These are phyloP conservation scores for Porphyra umbilicalis DNA, from an alignment of 31 red algal species.

Conservation along the genomic window DNA sequence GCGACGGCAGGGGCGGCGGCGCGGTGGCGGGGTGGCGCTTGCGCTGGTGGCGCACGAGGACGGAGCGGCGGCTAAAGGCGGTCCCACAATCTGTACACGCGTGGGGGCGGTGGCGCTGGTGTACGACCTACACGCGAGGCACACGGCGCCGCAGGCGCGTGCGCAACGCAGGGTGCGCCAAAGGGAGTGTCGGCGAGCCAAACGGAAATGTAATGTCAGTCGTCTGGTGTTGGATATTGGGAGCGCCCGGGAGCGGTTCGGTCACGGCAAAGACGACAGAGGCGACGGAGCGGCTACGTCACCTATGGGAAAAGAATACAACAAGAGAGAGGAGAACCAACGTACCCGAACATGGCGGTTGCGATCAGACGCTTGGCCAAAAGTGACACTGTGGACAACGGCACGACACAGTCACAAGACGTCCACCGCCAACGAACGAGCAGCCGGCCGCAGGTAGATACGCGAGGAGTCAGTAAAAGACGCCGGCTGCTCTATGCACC, in stretches of 20 bases:
- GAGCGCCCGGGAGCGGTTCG: too few relatives aligned
- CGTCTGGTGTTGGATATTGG: too few relatives aligned
- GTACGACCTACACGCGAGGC: too few relatives aligned
- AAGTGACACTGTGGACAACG: background rate
- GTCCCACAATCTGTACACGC: background rate
- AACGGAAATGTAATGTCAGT: too few relatives aligned
- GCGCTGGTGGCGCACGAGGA: background rate
- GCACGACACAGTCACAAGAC: background rate
- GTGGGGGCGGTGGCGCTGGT: background rate
- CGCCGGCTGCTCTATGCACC: background rate
- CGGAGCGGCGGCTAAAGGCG: background rate
- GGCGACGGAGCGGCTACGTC: too few relatives aligned
- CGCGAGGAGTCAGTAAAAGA: background rate
- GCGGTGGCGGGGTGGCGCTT: constrained; percentile 6
- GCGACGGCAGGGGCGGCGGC: background rate
- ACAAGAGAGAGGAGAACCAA: background rate
- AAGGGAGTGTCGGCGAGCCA: too few relatives aligned
- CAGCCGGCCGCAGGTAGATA: too few relatives aligned
- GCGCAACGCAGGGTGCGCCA: too few relatives aligned
- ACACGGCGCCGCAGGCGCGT: too few relatives aligned
- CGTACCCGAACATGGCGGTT: background rate
- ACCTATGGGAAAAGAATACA: too few relatives aligned
- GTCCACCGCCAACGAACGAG: background rate
- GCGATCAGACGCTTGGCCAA: background rate
- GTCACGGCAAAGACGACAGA: too few relatives aligned